Percentiles rank a stretch among this genome's conserved stretches.
Evolutionary conservation across 1,284 basidiomycete genomes (phyloP).

Genomic region (Abortiporus biennis): DNA sequence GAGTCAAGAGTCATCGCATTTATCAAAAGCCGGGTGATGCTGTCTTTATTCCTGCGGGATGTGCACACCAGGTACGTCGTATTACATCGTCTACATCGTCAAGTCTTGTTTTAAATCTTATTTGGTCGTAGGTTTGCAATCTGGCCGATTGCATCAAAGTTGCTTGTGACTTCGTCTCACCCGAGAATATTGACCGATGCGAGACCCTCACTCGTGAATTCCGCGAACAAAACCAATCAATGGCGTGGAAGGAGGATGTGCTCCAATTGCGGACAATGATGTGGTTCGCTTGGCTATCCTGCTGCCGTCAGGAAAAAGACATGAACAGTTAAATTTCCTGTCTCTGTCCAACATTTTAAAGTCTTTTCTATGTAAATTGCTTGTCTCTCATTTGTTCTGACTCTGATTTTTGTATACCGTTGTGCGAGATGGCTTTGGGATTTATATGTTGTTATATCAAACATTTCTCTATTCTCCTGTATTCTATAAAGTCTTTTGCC

Average conservation of each 20-base stretch:
- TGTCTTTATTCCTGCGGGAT: constrained; percentile 93
- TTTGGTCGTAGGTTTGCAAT: constrained; percentile 60
- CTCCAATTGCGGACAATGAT: constrained; percentile 88
- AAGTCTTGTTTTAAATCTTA: neutral
- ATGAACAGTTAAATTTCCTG: constrained; percentile 26
- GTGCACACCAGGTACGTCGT: constrained; percentile 80
- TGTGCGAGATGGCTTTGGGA: too few species aligned
- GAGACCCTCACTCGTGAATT: constrained; percentile 85
- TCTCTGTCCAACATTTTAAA: too few species aligned
- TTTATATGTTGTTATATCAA: too few species aligned
- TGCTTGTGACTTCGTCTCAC: constrained; percentile 93
- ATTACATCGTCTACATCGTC: neutral
- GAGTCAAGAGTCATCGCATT: constrained; percentile 76
- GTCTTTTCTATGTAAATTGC: too few species aligned
- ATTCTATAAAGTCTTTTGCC: too few species aligned
- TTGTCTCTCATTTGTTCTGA: too few species aligned
- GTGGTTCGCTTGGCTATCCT: constrained; percentile 87
- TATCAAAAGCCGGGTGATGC: constrained; percentile 92
- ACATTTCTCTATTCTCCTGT: too few species aligned
- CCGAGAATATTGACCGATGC: constrained; percentile 85
- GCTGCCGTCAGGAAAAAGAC: constrained; percentile 43
- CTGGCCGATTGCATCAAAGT: constrained; percentile 93
- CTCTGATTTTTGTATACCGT: too few species aligned
- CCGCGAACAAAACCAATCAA: constrained; percentile 78
- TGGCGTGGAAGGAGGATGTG: constrained; percentile 93